These are phyloP conservation scores for Yarrowia sp. DNA, from an alignment of 805 yeast genomes.

Conservation along the genomic window DNA sequence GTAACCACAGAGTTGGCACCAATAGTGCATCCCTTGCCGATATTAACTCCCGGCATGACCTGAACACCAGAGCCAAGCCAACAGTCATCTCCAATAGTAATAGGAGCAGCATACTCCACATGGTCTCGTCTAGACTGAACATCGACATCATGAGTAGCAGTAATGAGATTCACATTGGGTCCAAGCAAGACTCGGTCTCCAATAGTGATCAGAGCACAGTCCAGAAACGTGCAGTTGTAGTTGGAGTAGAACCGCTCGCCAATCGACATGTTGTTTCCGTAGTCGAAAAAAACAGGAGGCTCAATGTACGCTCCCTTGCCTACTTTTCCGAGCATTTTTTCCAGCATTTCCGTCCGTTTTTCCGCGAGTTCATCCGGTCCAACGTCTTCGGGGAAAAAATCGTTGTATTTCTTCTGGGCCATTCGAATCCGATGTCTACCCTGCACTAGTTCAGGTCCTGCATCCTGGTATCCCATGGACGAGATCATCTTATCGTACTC, in stretches of 20 bases:
- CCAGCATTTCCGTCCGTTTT: slow-evolving; percentile 42
- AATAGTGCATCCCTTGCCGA: slow-evolving; percentile 60
- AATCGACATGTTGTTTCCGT: slow-evolving; percentile 56
- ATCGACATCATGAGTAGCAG: slow-evolving; percentile 65
- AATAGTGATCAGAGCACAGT: slow-evolving; percentile 57
- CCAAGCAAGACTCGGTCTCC: slow-evolving; percentile 62
- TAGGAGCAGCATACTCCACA: slow-evolving; percentile 54
- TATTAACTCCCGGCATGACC: slow-evolving; percentile 61
- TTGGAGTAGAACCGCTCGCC: slow-evolving; percentile 62
- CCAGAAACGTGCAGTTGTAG: slow-evolving; percentile 52
- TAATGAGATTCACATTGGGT: slow-evolving; percentile 56
- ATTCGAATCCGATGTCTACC: slow-evolving; percentile 36
- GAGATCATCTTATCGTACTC: slow-evolving; percentile 58
- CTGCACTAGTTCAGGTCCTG: slow-evolving; percentile 34
- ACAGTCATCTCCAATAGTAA: slow-evolving; percentile 59
- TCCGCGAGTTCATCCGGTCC: slow-evolving; percentile 34
- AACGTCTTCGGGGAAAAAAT: slow-evolving; percentile 29
- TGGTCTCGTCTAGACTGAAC: slow-evolving; percentile 45
- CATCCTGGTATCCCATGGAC: slow-evolving; percentile 45
- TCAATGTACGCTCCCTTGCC: slow-evolving; percentile 47
- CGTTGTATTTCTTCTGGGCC: slow-evolving; percentile 35
- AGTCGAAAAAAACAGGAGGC: slow-evolving; percentile 60
- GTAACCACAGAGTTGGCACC: slow-evolving; percentile 70
- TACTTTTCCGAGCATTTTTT: slow-evolving; percentile 48
- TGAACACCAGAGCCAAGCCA: slow-evolving; percentile 64